Base-by-base conservation (phyloP, 2,329 filamentous ascomycete species). In the Sporothrix globosa region DNA sequence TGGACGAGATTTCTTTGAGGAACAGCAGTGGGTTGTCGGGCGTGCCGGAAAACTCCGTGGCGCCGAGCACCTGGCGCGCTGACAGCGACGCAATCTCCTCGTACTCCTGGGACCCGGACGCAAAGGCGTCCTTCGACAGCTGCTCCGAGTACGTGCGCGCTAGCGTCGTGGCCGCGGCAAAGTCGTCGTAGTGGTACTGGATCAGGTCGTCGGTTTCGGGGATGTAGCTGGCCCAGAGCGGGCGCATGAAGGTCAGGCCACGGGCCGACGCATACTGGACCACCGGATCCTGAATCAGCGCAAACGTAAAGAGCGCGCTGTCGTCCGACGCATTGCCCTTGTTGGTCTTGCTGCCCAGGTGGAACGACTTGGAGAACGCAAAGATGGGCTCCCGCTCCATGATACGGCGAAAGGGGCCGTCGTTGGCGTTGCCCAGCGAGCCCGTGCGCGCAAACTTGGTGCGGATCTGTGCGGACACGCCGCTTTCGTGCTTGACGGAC, bases 1-100 rank as follows among this genome's bases (percentile, higher is more conserved):
- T 91, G 7, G 90, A 93, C 4, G 91, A 92, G 69, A 96, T 95
- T 78, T 95, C 92, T 76, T 96, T 95, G 72, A 93, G 81, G 80
- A 95, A 95, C 30, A 95, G 79, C 54, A 94, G 84, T 0, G 91
- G 91, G 72, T 87, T 83, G 2, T 92, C 86, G 2, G 90, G 86
- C 41, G 91, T 91, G 67, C 91, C 87, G 11, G 90, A 85, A 79
- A 93, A 92, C 73, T 88, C 88, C 17, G 90, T 92, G 3, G 90
- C 92, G 13, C 91, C 92, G 77, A 95, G 84, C 9, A 92, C 90
- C 77, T 96, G 92, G 65, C 92, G 87, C 46, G 92, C 91, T 71
- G 90, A 92, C 48, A 96, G 83, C 1, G 91, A 88, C n/a, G 91
- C 88, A 69, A 93, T 92, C 75, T 92, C 90, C 41, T 90, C 88